A percentile compares a stretch with the other conserved stretches of the same genome.
These are phyloP conservation scores for Podosphaera fusca DNA, from an alignment of 2,329 filamentous ascomycete genomes.

Conservation along the genomic window DNA sequence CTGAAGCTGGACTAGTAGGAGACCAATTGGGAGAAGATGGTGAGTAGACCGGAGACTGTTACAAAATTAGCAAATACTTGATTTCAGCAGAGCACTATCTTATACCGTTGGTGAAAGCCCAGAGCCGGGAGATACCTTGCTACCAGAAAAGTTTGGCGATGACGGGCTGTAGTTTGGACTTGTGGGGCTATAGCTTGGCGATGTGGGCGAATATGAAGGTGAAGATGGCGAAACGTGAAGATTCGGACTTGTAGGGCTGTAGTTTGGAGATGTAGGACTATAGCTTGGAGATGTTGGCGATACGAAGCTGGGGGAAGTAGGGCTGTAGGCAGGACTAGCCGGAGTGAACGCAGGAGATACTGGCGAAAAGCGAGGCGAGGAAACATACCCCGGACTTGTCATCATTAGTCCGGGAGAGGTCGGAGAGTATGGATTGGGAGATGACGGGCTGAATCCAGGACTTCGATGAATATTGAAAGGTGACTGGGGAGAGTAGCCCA, in stretches of 20 bases:
- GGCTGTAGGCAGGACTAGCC: slow-evolving; percentile 16
- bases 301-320: slow-evolving; percentile 17
- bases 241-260: slow-evolving; percentile 2
- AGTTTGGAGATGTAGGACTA: slow-evolving; percentile 2
- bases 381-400: slow-evolving; percentile 28
- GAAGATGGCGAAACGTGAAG: slow-evolving; percentile 2
- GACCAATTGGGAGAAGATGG: slow-evolving; percentile 2
- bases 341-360: slow-evolving; percentile 20
- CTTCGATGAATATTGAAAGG: slow-evolving; percentile 21
- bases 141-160: slow-evolving; percentile 1
- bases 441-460: slow-evolving; percentile 6
- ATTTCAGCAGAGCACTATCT: not conserved
- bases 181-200: slow-evolving; percentile 2
- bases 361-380: slow-evolving; percentile 34
- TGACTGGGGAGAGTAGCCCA: slow-evolving; percentile 48
- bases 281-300: slow-evolving; percentile 23
- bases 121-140: slow-evolving; percentile 1
- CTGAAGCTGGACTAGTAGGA: slow-evolving; percentile 2
- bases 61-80: not conserved
- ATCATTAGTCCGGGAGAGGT: slow-evolving; percentile 33
- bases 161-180: slow-evolving; percentile 2
- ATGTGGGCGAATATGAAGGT: slow-evolving; percentile 1
- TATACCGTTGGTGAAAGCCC: slow-evolving; percentile 2
- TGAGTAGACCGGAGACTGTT: slow-evolving; percentile 1
- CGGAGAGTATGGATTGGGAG: slow-evolving; percentile 15